Percentiles rank a stretch among this genome's conserved stretches.
Evolutionary conservation across 2,329 filamentous ascomycete species (phyloP).

Genomic region (Rutstroemia sp.): DNA sequence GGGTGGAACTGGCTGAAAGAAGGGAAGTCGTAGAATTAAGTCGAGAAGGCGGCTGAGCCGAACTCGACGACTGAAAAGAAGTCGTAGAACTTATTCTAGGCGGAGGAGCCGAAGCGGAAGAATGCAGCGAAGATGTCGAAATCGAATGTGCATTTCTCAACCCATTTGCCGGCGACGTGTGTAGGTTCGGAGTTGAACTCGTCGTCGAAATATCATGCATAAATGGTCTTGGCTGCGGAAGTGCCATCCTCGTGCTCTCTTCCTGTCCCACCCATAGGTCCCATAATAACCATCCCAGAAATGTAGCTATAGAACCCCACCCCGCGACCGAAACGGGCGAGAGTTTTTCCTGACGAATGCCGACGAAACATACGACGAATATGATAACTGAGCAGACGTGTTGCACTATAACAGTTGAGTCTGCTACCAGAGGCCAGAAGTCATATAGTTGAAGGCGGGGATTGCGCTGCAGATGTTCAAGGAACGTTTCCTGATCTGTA

Average conservation of each 20-base stretch:
- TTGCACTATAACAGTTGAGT: slow-evolving; percentile 94
- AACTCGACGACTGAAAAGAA: no score
- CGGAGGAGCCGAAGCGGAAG: slow-evolving; percentile 35
- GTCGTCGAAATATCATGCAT: slow-evolving; percentile 20
- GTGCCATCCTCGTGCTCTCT: slow-evolving; percentile 33
- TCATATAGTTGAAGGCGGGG: slow-evolving; percentile 91
- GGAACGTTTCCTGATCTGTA: slow-evolving; percentile 92
- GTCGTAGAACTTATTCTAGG: not conserved
- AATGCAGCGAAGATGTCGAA: slow-evolving; percentile 6
- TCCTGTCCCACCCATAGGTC: slow-evolving; percentile 81
- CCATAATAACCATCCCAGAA: slow-evolving; percentile 85
- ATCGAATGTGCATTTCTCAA: not conserved
- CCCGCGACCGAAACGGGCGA: slow-evolving; percentile 83
- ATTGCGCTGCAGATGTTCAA: slow-evolving; percentile 92
- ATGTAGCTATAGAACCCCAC: slow-evolving; percentile 74
- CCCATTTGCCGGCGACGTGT: slow-evolving; percentile 1
- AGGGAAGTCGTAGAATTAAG: no score
- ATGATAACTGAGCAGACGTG: slow-evolving; percentile 93
- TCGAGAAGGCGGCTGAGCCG: no score
- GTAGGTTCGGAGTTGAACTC: slow-evolving; percentile 24
- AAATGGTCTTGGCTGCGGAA: slow-evolving; percentile 7
- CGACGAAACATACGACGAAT: slow-evolving; percentile 89
- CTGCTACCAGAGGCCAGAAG: slow-evolving; percentile 93
- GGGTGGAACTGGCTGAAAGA: no score
- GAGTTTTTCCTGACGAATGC: slow-evolving; percentile 80